Evolutionary conservation across 257 asterid genomes (phyloP).

Genomic region (Capsicum rhomboideum): DNA sequence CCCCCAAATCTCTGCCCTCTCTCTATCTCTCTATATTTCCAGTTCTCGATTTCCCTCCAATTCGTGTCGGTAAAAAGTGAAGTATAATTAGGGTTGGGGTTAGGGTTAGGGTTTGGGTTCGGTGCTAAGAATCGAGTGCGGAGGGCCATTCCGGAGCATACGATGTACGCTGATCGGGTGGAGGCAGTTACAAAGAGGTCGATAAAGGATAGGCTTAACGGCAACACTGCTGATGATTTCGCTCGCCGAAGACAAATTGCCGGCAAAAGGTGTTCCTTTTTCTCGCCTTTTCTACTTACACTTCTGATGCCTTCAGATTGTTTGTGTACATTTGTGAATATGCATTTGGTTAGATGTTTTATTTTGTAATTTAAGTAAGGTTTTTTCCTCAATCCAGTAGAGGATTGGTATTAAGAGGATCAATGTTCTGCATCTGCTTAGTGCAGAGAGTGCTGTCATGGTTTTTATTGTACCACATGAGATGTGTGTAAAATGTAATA

Average conservation of each 20-base stretch:
- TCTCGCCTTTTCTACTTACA: background rate
- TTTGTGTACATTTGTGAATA: background rate
- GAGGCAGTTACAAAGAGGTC: constrained; percentile 59
- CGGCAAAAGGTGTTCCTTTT: constrained; percentile 56
- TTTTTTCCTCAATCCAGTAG: background rate
- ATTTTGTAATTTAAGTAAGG: background rate
- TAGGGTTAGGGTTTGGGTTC: constrained; percentile 19
- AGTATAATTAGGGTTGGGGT: constrained; percentile 33
- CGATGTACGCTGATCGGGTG: constrained; percentile 82
- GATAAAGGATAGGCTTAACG: constrained; percentile 69
- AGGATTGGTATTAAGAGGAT: background rate
- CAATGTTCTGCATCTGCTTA: background rate
- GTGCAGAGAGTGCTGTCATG: background rate
- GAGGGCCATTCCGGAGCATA: background rate
- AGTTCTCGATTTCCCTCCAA: background rate
- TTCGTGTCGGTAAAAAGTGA: background rate
- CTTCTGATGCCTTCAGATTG: background rate
- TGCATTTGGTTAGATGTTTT: background rate
- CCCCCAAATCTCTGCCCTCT: background rate
- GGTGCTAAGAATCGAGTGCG: constrained; percentile 4
- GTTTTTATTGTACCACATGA: background rate
- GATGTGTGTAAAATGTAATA: background rate
- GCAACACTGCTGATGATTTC: constrained; percentile 30
- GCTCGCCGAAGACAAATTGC: constrained; percentile 46
- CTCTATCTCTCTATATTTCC: background rate